Percentiles rank a stretch among this genome's conserved stretches.
These are phyloP conservation scores for Aspergillus quadrilineatus DNA, from an alignment of 2,329 filamentous ascomycete genomes.

Conservation along the genomic window DNA sequence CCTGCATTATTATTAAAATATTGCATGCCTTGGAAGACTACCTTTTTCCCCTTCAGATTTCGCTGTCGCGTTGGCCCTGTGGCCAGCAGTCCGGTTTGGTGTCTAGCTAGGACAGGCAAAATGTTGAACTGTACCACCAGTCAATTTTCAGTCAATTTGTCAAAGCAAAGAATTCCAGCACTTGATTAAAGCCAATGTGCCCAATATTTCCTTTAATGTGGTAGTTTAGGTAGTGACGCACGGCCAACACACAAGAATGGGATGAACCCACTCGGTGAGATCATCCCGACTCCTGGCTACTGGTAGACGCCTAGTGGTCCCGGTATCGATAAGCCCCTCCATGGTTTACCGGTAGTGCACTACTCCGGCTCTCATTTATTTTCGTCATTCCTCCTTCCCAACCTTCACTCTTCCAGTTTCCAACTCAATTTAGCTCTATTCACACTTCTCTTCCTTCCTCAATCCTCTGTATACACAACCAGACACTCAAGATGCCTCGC, in stretches of 20 bases:
- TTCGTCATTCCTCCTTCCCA: conserved; percentile 16
- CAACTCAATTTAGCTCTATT: conserved; percentile 4
- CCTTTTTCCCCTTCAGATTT: background rate
- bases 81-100: background rate
- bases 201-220: background rate
- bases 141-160: background rate
- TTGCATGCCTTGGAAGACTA: background rate
- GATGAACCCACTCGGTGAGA: background rate
- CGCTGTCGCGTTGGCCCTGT: too few species aligned
- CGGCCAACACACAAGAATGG: conserved; percentile 11
- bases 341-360: conserved; percentile 5
- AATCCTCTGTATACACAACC: conserved; percentile 12
- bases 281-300: background rate
- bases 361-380: conserved; percentile 14
- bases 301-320: background rate
- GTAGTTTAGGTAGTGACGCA: conserved; percentile 3
- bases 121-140: background rate
- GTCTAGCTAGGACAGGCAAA: background rate
- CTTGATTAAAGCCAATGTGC: background rate
- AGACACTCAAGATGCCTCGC: conserved; percentile 72
- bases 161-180: background rate
- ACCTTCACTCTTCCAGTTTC: conserved; percentile 7
- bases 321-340: conserved; percentile 27
- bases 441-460: conserved; percentile 4
- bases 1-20: conserved; percentile 5